These are phyloP conservation scores for Penicillium sp. DNA, from an alignment of 2,329 filamentous ascomycete species.

Conservation along the genomic window DNA sequence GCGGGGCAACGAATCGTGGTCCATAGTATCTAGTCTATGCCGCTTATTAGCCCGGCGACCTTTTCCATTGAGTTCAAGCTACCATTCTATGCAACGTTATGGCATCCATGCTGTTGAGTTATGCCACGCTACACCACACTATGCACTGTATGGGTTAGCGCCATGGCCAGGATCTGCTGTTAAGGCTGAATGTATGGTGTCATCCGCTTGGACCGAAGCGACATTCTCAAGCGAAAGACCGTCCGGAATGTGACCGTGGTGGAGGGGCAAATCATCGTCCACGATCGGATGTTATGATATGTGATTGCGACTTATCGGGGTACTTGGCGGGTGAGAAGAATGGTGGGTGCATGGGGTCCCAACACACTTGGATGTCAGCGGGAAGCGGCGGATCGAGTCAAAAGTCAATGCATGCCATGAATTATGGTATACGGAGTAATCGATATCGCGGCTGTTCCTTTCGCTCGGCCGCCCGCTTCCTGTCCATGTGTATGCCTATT, in stretches of 20 bases:
- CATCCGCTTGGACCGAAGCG: constrained; percentile 1
- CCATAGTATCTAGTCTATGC: neutral
- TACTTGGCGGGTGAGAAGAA: neutral
- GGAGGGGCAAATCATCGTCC: neutral
- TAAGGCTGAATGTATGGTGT: constrained; percentile 8
- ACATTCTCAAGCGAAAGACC: constrained; percentile 2
- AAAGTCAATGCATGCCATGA: neutral
- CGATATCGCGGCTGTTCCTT: too few species aligned
- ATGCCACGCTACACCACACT: neutral
- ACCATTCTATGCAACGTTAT: neutral
- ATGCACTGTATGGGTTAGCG: neutral
- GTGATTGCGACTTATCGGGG: neutral
- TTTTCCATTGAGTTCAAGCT: neutral
- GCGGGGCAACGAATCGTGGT: neutral
- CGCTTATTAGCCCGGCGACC: neutral
- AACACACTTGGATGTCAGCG: neutral
- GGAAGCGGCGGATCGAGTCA: neutral
- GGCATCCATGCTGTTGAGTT: neutral
- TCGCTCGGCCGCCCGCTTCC: too few species aligned
- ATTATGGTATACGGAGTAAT: neutral
- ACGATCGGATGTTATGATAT: neutral
- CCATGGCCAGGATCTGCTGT: neutral
- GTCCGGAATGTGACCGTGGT: neutral
- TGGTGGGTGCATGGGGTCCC: neutral
- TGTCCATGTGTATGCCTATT: too few species aligned